These are phyloP conservation scores for Cercophora newfieldiana DNA, from an alignment of 495 filamentous ascomycete genomes.

Conservation along the genomic window DNA sequence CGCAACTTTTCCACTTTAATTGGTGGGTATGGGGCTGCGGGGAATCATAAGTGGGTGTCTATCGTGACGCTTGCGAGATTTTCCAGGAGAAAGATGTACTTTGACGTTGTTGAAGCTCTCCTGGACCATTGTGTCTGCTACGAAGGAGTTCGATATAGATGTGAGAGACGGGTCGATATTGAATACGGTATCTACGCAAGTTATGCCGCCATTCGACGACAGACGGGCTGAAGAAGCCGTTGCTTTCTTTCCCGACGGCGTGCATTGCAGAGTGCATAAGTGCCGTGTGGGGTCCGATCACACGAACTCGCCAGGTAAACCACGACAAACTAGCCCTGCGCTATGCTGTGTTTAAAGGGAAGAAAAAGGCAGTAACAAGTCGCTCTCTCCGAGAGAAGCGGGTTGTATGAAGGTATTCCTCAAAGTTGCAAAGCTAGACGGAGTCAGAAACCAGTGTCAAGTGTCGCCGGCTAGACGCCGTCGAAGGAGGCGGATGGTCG, in stretches of 20 bases:
- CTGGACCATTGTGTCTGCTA: background rate
- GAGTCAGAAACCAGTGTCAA: too few species aligned
- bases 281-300: background rate
- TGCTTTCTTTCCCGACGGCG: background rate
- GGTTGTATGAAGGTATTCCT: too few species aligned
- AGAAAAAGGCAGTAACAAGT: too few species aligned
- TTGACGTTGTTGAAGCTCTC: background rate
- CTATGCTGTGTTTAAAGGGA: background rate
- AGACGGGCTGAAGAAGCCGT: background rate
- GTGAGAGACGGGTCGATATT: background rate
- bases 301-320: background rate
- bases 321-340: background rate
- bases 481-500: too few species aligned
- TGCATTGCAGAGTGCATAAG: slow-evolving; percentile 8
- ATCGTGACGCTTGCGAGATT: background rate
- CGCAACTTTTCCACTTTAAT: too few species aligned
- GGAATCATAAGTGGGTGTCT: background rate
- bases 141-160: background rate
- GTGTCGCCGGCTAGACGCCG: too few species aligned
- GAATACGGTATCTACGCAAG: background rate
- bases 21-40: too few species aligned
- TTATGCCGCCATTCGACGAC: background rate
- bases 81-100: background rate
- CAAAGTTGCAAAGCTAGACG: too few species aligned
- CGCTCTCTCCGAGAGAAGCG: too few species aligned